Evolutionary conservation across 2,329 filamentous ascomycete genomes (phyloP).

Genomic region (Aspergillus calidoustus): DNA sequence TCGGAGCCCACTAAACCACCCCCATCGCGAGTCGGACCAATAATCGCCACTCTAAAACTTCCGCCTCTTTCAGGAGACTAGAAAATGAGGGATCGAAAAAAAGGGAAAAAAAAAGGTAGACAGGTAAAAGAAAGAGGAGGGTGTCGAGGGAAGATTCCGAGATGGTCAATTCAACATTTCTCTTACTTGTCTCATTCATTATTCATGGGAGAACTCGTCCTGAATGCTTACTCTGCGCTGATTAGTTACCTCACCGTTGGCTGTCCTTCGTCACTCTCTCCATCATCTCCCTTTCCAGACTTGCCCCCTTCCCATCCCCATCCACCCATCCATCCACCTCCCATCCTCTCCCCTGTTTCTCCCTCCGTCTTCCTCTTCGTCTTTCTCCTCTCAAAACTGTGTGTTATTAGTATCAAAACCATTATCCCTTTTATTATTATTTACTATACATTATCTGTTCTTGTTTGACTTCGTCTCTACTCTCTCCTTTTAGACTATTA

Average conservation of each 20-base stretch:
- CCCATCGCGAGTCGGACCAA: conserved; percentile 27
- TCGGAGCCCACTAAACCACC: conserved; percentile 8
- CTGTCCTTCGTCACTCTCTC: conserved; percentile 16
- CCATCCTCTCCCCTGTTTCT: conserved; percentile 18
- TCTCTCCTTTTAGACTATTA: conserved; percentile 5
- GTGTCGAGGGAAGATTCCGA: not conserved
- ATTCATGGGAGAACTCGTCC: conserved; percentile 14
- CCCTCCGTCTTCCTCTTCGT: conserved; percentile 5
- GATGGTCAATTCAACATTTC: not conserved
- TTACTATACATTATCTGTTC: conserved; percentile 4
- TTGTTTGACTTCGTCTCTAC: conserved; percentile 14
- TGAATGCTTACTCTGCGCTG: conserved; percentile 13
- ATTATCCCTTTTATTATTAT: conserved; percentile 19
- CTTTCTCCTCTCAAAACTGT: conserved; percentile 20
- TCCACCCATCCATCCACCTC: conserved; percentile 16
- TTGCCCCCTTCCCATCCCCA: conserved; percentile 10
- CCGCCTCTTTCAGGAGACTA: conserved; percentile 20
- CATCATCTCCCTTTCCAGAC: conserved; percentile 17
- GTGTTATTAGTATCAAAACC: conserved; percentile 24
- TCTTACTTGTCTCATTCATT: conserved; percentile 10
- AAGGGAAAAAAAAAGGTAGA: conserved; percentile 21
- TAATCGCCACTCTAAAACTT: conserved; percentile 28
- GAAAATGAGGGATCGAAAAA: conserved; percentile 15
- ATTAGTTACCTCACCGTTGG: conserved; percentile 15
- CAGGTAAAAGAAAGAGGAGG: not conserved